Conservation (phyloP, 345 rosid genomes). For the Cardiospermum halicacabum region DNA sequence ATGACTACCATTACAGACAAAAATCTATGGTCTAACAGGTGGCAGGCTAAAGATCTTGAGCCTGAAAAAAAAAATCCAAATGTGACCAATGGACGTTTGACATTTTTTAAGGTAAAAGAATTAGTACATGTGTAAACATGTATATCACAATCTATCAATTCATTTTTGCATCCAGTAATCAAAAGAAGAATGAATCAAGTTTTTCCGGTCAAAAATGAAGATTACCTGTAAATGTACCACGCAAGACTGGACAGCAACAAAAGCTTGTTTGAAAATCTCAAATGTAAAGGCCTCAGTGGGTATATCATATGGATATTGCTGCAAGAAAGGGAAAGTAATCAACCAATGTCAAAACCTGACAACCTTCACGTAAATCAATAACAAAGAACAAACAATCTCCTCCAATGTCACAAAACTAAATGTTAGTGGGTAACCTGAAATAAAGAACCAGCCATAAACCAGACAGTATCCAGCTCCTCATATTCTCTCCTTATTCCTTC, state of each 20-base stretch:
- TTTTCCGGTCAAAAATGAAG: conserved; percentile 3
- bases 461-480: conserved; percentile 90
- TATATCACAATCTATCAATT: neutral
- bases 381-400: neutral
- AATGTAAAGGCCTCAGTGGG: conserved; percentile 93
- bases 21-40: neutral
- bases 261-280: conserved; percentile 95
- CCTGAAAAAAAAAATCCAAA: neutral
- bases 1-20: conserved; percentile 1
- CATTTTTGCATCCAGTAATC: neutral
- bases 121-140: neutral
- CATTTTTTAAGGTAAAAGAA: neutral
- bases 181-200: neutral
- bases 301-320: conserved; percentile 97
- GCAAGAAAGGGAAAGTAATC: conserved; percentile 30
- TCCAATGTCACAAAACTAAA: neutral
- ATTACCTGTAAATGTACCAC: conserved; percentile 94
- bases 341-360: conserved; percentile 6
- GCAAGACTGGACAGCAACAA: conserved; percentile 94
- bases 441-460: conserved; percentile 99
- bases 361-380: conserved; percentile 1
- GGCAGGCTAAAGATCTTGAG: neutral
- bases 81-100: conserved; percentile 2
- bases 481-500: conserved; percentile 93
- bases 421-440: conserved; percentile 62